Percentiles rank a stretch among this genome's conserved stretches.
Conservation (phyloP, 306 rosid genomes). For the Prunus salicina region DNA sequence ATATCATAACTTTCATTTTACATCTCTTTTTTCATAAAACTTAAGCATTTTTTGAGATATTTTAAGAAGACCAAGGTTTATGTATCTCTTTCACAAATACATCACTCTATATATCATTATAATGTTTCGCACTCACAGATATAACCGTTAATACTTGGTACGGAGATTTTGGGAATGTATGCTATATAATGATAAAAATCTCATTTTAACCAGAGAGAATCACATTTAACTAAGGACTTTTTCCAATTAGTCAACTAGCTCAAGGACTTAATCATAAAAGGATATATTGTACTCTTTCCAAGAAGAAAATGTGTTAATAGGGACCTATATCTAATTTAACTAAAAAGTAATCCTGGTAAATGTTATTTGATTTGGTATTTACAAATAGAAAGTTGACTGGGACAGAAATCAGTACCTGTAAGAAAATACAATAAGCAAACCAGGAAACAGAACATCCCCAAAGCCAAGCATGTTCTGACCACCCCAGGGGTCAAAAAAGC, state of each 20-base stretch:
- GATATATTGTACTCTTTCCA: neutral
- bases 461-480: conserved; percentile 96
- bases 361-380: neutral
- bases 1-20: no score
- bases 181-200: neutral
- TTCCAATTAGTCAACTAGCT: neutral
- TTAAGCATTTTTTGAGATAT: no score
- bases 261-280: neutral
- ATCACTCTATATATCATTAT: no score
- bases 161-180: neutral
- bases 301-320: neutral
- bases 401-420: conserved; percentile 53
- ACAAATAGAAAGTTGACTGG: neutral
- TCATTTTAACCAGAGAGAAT: neutral
- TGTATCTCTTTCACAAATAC: no score
- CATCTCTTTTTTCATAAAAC: no score
- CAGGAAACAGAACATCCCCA: conserved; percentile 96
- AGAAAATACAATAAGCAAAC: conserved; percentile 81
- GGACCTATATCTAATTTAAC: neutral
- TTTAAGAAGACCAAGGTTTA: no score
- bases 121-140: no score
- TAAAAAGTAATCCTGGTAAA: neutral
- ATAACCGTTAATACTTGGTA: neutral
- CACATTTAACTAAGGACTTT: neutral
- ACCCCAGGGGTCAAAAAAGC: conserved; percentile 82